These are phyloP conservation scores for Scytalidium lignicola DNA, from an alignment of 2,329 filamentous ascomycete genomes.

Conservation along the genomic window DNA sequence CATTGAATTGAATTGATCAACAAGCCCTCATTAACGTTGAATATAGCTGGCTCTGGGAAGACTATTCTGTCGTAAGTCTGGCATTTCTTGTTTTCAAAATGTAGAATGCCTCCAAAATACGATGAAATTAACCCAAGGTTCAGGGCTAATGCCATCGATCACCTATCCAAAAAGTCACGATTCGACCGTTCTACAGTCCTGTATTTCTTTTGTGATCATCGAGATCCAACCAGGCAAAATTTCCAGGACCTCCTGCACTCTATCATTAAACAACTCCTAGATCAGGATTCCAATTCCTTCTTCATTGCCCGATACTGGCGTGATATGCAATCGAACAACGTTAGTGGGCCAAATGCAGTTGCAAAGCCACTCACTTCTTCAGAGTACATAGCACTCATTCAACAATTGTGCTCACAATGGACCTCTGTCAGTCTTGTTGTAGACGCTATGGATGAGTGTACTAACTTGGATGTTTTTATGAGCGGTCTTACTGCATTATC, in stretches of 20 bases:
- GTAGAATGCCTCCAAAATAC: too few species aligned
- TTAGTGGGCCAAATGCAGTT: background rate
- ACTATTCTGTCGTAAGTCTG: constrained; percentile 6
- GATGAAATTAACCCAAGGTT: too few species aligned
- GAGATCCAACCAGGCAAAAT: constrained; percentile 2
- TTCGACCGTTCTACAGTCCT: background rate
- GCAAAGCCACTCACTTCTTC: background rate
- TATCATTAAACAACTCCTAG: constrained; percentile 5
- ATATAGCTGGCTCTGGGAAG: constrained; percentile 6
- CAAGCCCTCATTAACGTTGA: background rate
- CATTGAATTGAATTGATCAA: background rate
- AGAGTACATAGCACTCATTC: constrained; percentile 1
- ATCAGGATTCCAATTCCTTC: constrained; percentile 1
- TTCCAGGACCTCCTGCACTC: constrained; percentile 3
- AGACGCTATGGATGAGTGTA: constrained; percentile 5
- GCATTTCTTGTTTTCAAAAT: too few species aligned
- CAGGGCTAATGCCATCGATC: background rate
- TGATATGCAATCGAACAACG: background rate
- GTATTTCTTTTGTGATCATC: constrained; percentile 10
- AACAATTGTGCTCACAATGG: background rate
- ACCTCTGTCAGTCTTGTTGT: constrained; percentile 2
- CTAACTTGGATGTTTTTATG: background rate
- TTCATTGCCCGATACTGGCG: constrained; percentile 1
- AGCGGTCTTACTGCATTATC: background rate
- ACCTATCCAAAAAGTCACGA: background rate